phyloP scores from a whole-genome alignment of 139 green algal genomes.

The Coelastrella sp. region DNA sequence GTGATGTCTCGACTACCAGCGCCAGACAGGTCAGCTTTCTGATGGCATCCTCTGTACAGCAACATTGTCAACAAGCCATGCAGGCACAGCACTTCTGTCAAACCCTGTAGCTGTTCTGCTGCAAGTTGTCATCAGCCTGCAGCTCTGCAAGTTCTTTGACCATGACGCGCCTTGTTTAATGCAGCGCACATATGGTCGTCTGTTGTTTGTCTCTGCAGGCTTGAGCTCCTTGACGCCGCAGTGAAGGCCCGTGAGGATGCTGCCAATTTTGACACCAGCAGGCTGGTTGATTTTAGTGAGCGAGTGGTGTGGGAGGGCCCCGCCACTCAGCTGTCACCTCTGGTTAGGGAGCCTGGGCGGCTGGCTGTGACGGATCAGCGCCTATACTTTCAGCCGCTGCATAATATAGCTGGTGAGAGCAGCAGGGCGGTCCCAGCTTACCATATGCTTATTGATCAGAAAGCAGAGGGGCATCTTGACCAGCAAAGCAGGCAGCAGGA shows the following conservation, averaged over 20 bases:
- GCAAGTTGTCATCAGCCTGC: too few relatives aligned
- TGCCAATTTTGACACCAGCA: constrained; percentile 77
- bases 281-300: constrained; percentile 83
- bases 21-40: constrained; percentile 2
- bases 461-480: too few relatives aligned
- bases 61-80: too few relatives aligned
- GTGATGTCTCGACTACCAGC: constrained; percentile 61
- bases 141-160: too few relatives aligned
- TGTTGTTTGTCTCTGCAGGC: constrained; percentile 13
- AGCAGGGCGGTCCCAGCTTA: too few relatives aligned
- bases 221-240: constrained; percentile 52
- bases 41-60: too few relatives aligned
- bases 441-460: too few relatives aligned
- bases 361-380: constrained; percentile 81
- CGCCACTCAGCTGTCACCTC: constrained; percentile 63
- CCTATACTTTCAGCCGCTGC: constrained; percentile 92
- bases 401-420: constrained; percentile 76
- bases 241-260: constrained; percentile 61
- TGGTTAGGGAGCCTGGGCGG: constrained; percentile 76
- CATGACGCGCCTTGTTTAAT: too few relatives aligned
- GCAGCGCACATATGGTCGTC: too few relatives aligned
- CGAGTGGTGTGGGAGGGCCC: constrained; percentile 64
- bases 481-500: too few relatives aligned
- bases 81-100: too few relatives aligned
- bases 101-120: too few relatives aligned